These are phyloP conservation scores for Aureobasidium melanogenum DNA, from an alignment of 2,329 filamentous ascomycete species.

Conservation along the genomic window DNA sequence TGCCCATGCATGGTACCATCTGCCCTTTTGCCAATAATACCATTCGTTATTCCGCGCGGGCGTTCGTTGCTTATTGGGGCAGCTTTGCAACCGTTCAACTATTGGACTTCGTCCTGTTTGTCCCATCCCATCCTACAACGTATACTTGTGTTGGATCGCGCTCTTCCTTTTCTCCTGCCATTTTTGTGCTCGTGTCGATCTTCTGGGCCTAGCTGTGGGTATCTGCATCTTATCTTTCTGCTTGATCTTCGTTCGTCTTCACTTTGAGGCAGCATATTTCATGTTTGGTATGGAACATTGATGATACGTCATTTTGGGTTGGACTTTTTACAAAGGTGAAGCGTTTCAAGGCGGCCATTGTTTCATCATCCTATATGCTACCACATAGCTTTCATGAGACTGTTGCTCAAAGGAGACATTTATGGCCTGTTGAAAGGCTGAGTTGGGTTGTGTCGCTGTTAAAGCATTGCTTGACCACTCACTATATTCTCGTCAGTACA, in stretches of 20 bases:
- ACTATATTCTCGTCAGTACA: neutral
- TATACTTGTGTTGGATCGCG: neutral
- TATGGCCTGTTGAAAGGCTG: neutral
- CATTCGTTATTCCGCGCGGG: neutral
- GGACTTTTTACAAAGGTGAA: neutral
- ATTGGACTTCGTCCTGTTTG: neutral
- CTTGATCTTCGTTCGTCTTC: neutral
- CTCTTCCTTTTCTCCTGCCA: neutral
- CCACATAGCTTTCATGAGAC: neutral
- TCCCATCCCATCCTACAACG: neutral
- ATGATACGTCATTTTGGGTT: neutral
- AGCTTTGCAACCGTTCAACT: neutral
- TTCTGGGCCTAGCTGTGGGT: neutral
- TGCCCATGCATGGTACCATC: neutral
- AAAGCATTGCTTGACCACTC: neutral
- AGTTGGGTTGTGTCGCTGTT: neutral
- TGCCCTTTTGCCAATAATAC: slow-evolving; percentile 1
- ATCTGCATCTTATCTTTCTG: neutral
- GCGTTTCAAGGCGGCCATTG: neutral
- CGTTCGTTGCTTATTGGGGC: slow-evolving; percentile 4
- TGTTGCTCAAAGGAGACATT: neutral
- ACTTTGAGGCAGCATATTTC: neutral
- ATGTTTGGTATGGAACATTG: neutral
- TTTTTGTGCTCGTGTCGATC: neutral
- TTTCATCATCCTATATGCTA: neutral